Evolutionary conservation across 768 basidiomycete genomes (phyloP), one percentile per base, ranked within the genome.

Genomic region (Auriculariales sp.): DNA sequence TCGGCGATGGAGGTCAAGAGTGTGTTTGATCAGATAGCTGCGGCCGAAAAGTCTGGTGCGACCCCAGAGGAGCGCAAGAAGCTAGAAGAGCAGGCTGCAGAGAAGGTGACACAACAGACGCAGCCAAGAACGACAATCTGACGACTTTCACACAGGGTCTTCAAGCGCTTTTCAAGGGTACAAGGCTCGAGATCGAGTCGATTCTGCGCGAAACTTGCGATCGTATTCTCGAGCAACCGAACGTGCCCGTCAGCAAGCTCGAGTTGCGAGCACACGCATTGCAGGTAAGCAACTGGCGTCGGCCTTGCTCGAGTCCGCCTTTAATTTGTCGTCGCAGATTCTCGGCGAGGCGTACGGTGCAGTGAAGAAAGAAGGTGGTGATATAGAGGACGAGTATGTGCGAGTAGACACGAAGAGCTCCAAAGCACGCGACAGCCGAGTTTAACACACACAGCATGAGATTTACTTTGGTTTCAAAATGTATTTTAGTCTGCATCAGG

Each of bases 21-120:
- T 10, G 86, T 92, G 0, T 94, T 93, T 50, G 90, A 93, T 61
- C 89, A 91, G 61, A 86, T 94, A 25, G 82, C 88, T 62, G 86
- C 86, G 0, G 90, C 89, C 0, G 90, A 93, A 63, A 81, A 83
- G 59, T 79, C 83, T 2, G 90, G 90, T 1, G 86, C 81, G 52
- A 65, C 91, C 33, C 70, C 68, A 27, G 89, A 90, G 35, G 86
- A 91, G 66, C 82, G 78, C 66, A 79, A 74, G 60, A 76, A 79
- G 50, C 67, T 94, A 1, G 91, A 94, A 60, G 91, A 93, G 56
- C 85, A 90, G 58, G 91, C 91, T 1, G 90, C 91, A 0, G 90
- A 93, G 68, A 93, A 92, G 59, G 59, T 58, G 19, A n/a, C 55
- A 44, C 1, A n/a, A 11, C 11, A 22, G 11, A 4, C 33, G 17